Percentiles rank a stretch among this genome's conserved stretches.
Conservation (phyloP, 192 early-diverging fungal species). For the Rhizoclosmatium sp. region DNA sequence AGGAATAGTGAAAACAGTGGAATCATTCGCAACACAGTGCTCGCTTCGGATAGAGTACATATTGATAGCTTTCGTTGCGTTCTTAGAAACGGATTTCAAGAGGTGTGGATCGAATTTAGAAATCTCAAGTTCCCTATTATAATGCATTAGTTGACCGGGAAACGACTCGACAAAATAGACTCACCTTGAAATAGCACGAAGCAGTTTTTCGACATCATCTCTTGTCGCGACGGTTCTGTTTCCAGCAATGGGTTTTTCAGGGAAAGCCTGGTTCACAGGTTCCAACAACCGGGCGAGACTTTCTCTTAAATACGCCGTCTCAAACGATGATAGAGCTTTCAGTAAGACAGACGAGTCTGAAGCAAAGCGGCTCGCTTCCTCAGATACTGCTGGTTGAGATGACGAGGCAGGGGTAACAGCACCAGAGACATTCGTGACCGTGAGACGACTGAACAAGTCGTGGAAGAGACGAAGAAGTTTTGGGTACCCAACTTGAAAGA, state of each 20-base stretch:
- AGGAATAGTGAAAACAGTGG: slow-evolving; percentile 47
- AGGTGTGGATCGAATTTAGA: slow-evolving; percentile 69
- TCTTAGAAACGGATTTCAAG: slow-evolving; percentile 58
- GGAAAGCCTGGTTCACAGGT: slow-evolving; percentile 66
- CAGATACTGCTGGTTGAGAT: background rate
- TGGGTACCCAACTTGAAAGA: slow-evolving; percentile 60
- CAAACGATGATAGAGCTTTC: slow-evolving; percentile 51
- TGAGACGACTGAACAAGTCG: slow-evolving; percentile 55
- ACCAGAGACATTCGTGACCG: slow-evolving; percentile 20
- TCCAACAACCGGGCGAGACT: slow-evolving; percentile 70
- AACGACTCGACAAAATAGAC: slow-evolving; percentile 5
- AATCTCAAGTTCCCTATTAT: slow-evolving; percentile 66
- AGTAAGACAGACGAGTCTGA: slow-evolving; percentile 37
- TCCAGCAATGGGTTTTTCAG: slow-evolving; percentile 43
- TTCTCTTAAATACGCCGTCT: slow-evolving; percentile 61
- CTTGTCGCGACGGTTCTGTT: slow-evolving; percentile 37
- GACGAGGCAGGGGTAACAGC: background rate
- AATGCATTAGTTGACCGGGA: background rate
- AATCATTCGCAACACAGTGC: slow-evolving; percentile 57
- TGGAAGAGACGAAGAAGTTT: slow-evolving; percentile 58
- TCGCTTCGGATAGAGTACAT: slow-evolving; percentile 68
- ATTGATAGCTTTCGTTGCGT: slow-evolving; percentile 65
- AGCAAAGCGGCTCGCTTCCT: background rate
- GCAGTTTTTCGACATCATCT: slow-evolving; percentile 65
- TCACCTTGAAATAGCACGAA: slow-evolving; percentile 64